These are phyloP conservation scores for Salvia hispanica DNA, from an alignment of 257 asterid genomes.

Conservation along the genomic window DNA sequence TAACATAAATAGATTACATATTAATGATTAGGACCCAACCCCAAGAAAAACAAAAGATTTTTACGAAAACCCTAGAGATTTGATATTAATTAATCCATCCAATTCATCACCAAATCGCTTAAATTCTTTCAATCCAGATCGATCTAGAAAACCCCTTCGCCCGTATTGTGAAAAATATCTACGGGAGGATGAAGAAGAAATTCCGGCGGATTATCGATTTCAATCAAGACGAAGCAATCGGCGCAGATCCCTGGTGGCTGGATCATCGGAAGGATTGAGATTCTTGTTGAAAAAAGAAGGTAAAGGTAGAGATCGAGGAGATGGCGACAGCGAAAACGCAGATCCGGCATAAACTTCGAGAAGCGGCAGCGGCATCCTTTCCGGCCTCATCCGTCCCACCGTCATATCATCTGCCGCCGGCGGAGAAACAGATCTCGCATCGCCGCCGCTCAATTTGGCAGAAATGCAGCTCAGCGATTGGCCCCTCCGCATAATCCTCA, in stretches of 20 bases:
- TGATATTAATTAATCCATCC: not conserved
- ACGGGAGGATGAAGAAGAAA: constrained; percentile 32
- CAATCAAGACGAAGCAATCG: constrained; percentile 61
- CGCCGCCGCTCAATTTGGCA: constrained; percentile 33
- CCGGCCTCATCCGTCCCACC: constrained; percentile 29
- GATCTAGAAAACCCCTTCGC: constrained; percentile 13
- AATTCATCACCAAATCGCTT: constrained; percentile 8
- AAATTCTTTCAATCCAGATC: constrained; percentile 19
- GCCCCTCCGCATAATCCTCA: constrained; percentile 46
- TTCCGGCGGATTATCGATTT: not conserved
- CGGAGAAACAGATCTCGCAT: not conserved
- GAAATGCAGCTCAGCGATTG: constrained; percentile 58
- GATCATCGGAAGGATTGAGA: constrained; percentile 42
- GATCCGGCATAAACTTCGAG: constrained; percentile 70
- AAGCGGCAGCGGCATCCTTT: constrained; percentile 21
- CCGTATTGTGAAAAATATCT: constrained; percentile 48
- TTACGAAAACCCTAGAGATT: not conserved
- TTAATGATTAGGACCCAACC: constrained; percentile 6
- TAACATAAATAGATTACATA: constrained; percentile 23
- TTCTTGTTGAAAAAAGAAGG: constrained; percentile 61
- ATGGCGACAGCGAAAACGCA: constrained; percentile 58
- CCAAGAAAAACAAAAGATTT: not conserved
- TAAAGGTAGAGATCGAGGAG: constrained; percentile 69
- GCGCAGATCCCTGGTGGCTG: constrained; percentile 57
- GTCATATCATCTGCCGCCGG: constrained; percentile 47